phyloP scores from a whole-genome alignment of 73 alveolate genomes.

The Paramecium caudatum region DNA sequence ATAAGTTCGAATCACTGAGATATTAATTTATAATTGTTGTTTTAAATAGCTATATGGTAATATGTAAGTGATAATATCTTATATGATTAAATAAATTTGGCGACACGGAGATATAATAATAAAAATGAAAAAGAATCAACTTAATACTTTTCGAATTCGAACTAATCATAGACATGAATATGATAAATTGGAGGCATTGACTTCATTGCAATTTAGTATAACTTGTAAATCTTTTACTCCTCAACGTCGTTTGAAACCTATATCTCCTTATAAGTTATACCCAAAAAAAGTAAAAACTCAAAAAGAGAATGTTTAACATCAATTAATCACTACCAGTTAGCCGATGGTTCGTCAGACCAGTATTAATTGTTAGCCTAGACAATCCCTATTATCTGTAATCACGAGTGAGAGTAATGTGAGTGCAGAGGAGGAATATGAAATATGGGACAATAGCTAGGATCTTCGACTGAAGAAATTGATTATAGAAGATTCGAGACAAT shows the following conservation, averaged over 20 bases:
- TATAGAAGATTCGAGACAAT: constrained; percentile 1
- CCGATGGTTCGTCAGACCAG: neutral
- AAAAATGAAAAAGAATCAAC: no score
- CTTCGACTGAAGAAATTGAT: constrained; percentile 12
- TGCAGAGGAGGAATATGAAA: constrained; percentile 41
- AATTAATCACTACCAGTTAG: neutral
- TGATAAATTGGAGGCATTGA: neutral
- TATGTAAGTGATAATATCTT: no score
- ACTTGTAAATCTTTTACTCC: constrained; percentile 33
- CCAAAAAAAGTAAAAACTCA: no score
- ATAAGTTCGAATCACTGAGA: no score
- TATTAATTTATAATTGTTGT: no score
- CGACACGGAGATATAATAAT: no score
- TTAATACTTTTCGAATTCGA: no score
- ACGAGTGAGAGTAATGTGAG: constrained; percentile 35
- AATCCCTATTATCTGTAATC: neutral
- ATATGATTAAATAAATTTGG: no score
- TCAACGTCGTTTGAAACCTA: neutral
- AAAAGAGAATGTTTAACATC: neutral
- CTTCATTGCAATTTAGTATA: neutral
- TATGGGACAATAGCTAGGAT: constrained; percentile 37
- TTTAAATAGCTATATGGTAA: no score
- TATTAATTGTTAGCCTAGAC: neutral
- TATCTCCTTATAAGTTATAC: neutral
- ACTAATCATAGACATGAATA: no score